These are phyloP conservation scores for Xylaria sp. DNA, from an alignment of 2,329 filamentous ascomycete species.

Conservation along the genomic window DNA sequence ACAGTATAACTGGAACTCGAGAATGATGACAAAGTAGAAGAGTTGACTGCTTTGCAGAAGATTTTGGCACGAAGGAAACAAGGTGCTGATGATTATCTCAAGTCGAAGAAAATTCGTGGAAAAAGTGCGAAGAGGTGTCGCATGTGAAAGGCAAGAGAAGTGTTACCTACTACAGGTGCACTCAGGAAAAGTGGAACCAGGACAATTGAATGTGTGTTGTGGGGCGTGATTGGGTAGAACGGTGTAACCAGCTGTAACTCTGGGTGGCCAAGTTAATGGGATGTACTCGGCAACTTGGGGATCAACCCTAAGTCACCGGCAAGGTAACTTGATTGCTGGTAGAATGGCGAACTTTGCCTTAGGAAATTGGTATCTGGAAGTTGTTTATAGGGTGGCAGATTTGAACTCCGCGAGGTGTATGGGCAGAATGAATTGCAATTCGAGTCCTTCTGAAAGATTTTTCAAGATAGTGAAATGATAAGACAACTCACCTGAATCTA, in stretches of 20 bases:
- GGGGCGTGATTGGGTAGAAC: constrained; percentile 5
- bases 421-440: not conserved
- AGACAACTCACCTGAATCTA: not conserved
- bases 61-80: not conserved
- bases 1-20: not conserved
- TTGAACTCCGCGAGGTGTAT: not conserved
- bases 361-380: too few relatives aligned
- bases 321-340: not conserved
- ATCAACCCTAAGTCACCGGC: not conserved
- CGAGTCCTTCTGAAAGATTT: not conserved
- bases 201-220: not conserved
- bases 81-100: not conserved
- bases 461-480: not conserved
- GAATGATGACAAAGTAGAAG: not conserved
- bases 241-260: not conserved
- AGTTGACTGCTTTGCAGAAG: not conserved
- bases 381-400: too few relatives aligned
- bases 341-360: not conserved
- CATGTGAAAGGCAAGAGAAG: constrained; percentile 2
- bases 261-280: not conserved
- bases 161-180: constrained; percentile 5
- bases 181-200: constrained; percentile 15
- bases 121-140: not conserved
- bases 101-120: not conserved
- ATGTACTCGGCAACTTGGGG: not conserved